Evolutionary conservation across 2,329 filamentous ascomycete species (phyloP), one percentile per base, ranked within the genome.

Genomic region (Karstenula rhodostoma): DNA sequence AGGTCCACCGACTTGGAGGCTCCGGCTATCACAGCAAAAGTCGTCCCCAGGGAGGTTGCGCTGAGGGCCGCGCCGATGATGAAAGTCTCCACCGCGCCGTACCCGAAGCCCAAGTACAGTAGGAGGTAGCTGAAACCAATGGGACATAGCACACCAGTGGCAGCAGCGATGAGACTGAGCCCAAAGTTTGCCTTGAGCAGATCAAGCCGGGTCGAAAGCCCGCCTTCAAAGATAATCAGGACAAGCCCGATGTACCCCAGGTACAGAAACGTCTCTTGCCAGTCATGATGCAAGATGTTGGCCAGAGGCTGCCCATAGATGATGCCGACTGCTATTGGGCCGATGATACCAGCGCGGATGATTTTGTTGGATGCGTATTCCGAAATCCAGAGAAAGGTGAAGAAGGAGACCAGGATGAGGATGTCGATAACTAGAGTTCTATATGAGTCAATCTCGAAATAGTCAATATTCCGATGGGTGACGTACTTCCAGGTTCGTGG

Each of bases 161-260:
- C 70, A 2, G 82, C 82, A 3, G 76, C 80, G 3, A 79, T 44
- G 25, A 78, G 67, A 61, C 79, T 82, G 33, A 82, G 71, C 3
- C 77, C 17, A 46, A 84, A 77, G 58, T 83, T 83, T 33, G 78
- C 73, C 65, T 79, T 78, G 10, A 84, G 72, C 1, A 84, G 73
- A 63, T 83, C 82, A 3, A 84, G 67, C 0, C 81, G 79, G 32
- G 82, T 75, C 10, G 78, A 77, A 17, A 84, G 71, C 0, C 82
- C 82, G n/a, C 82, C 83, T 72, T 84, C 80, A 58, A 84, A 84
- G 43, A 84, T 83, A 58, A 84, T 83, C 42, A 84, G 67, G 48
- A 84, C 80, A 47, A 84, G 67, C 1, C 47, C 47, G 7, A 50
- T 50, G 32, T 50, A 50, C 6, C 47, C 47, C 3, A 50, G 47